These are phyloP conservation scores for Ganoderma lucidum DNA, from an alignment of 1,284 basidiomycete genomes.

Conservation along the genomic window DNA sequence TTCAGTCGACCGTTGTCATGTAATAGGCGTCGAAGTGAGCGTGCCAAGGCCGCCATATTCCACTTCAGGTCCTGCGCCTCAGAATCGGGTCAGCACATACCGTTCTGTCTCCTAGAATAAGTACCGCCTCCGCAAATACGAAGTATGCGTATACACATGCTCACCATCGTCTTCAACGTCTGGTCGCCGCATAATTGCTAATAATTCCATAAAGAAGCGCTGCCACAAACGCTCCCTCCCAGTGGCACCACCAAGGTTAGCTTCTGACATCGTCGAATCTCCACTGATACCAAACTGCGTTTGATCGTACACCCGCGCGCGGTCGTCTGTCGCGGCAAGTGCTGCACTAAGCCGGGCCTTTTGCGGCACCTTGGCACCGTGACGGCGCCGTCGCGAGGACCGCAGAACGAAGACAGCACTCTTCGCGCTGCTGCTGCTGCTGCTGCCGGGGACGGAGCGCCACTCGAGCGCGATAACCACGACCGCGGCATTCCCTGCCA, in stretches of 20 bases:
- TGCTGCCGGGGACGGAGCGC: background rate
- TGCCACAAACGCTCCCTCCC: background rate
- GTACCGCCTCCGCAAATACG: background rate
- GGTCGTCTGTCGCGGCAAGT: background rate
- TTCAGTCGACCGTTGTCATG: background rate
- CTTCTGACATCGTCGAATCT: constrained; percentile 3
- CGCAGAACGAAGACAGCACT: background rate
- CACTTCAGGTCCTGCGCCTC: background rate
- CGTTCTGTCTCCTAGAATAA: background rate
- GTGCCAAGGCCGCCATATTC: background rate
- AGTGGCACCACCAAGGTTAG: background rate
- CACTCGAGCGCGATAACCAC: constrained; percentile 5
- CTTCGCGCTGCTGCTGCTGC: background rate
- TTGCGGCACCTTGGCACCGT: background rate
- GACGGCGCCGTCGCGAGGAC: background rate
- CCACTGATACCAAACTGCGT: background rate
- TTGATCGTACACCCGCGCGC: background rate
- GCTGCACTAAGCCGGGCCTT: background rate
- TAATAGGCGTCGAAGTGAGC: background rate
- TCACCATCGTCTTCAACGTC: background rate
- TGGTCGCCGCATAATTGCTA: background rate
- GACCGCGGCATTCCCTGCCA: background rate
- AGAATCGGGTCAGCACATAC: background rate
- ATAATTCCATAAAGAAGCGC: background rate
- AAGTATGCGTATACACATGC: background rate